Conservation (phyloP, 1,284 basidiomycete genomes). For the Pholiota adiposa region DNA sequence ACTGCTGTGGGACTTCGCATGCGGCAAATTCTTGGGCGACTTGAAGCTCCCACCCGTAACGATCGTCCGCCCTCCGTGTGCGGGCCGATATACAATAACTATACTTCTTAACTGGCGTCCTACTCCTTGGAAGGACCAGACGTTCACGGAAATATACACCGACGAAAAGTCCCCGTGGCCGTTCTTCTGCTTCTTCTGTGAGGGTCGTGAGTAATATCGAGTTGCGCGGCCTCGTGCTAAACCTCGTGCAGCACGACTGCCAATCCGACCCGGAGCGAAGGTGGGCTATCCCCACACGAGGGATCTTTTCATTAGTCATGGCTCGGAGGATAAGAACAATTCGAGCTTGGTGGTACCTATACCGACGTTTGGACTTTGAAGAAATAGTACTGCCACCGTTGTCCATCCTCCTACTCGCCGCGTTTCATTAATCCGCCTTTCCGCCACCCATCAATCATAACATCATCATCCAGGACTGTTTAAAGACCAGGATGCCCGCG, state of each 20-base stretch:
- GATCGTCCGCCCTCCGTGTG: background rate
- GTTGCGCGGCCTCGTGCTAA: background rate
- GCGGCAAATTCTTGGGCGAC: background rate
- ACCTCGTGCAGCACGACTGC: background rate
- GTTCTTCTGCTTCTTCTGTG: background rate
- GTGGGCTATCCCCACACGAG: slow-evolving; percentile 1
- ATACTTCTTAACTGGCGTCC: background rate
- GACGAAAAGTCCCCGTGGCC: background rate
- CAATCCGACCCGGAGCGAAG: slow-evolving; percentile 2
- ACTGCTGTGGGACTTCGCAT: background rate
- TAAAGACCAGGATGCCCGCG: background rate
- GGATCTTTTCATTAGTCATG: slow-evolving; percentile 4
- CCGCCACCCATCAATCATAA: background rate
- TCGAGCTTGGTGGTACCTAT: background rate
- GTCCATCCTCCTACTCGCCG: background rate
- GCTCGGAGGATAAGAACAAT: background rate
- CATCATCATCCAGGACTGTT: background rate
- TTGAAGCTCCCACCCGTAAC: slow-evolving; percentile 3
- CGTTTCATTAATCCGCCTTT: background rate
- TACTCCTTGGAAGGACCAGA: background rate
- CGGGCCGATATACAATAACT: slow-evolving; percentile 8
- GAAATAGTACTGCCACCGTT: slow-evolving; percentile 6
- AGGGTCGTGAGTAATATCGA: background rate
- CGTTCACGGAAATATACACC: slow-evolving; percentile 10
- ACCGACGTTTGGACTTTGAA: background rate